Conservation (phyloP, 257 asterid species). For the Striga asiatica region DNA sequence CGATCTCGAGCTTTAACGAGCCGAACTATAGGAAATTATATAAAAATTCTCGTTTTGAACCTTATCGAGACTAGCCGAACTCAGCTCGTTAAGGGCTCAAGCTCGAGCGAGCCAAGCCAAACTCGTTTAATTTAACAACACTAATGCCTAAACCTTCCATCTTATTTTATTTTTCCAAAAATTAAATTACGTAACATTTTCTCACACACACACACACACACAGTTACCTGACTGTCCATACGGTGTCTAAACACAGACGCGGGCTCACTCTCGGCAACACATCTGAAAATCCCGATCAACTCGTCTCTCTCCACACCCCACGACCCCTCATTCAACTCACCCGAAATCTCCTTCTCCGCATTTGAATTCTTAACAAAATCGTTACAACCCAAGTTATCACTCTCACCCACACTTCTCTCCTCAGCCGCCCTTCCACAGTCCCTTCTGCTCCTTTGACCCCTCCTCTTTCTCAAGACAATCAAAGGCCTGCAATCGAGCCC, state of each 20-base stretch:
- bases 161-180: no score
- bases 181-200: no score
- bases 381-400: conserved; percentile 46
- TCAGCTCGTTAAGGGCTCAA: no score
- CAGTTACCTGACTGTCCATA: conserved; percentile 79
- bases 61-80: no score
- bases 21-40: no score
- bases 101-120: no score
- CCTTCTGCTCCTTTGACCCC: conserved; percentile 73
- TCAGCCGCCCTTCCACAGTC: conserved; percentile 30
- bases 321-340: conserved; percentile 21
- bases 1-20: no score
- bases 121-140: no score
- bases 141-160: no score
- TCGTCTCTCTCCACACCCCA: conserved; percentile 13
- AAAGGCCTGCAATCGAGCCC: conserved; percentile 23
- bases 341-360: conserved; percentile 35
- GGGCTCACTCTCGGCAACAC: conserved; percentile 45
- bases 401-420: conserved; percentile 53
- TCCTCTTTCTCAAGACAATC: conserved; percentile 49
- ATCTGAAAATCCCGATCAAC: conserved; percentile 44
- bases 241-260: conserved; percentile 74
- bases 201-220: not conserved
- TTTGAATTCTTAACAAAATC: conserved; percentile 23
- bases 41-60: no score